phyloP scores from a whole-genome alignment of 176 grass and related monocot genomes.

The Tuctoria greenei region DNA sequence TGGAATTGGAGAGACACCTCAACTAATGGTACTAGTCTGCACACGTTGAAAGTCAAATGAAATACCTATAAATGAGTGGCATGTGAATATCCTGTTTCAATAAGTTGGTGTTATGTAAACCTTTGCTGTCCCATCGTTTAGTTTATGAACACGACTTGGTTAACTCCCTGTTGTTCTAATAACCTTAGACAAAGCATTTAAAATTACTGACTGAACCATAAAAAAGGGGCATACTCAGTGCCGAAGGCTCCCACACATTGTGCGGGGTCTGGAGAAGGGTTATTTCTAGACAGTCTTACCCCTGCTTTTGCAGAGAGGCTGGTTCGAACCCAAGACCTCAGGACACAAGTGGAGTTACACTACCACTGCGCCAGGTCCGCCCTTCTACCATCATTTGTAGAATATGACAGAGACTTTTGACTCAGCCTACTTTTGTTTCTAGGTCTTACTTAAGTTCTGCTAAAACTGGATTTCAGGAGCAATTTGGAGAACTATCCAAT shows the following conservation, averaged over 20 bases:
- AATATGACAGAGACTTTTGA: not conserved
- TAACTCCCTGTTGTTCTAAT: conserved; percentile 23
- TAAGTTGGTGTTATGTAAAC: conserved; percentile 8
- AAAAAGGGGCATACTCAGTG: too few species aligned
- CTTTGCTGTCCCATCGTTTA: conserved; percentile 11
- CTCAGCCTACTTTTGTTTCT: not conserved
- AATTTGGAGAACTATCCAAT: not conserved
- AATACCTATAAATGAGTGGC: not conserved
- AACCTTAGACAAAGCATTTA: not conserved
- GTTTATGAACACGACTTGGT: not conserved
- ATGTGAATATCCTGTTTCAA: not conserved
- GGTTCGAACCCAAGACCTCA: too few species aligned
- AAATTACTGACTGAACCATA: not conserved
- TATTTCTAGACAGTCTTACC: too few species aligned
- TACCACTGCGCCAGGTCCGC: too few species aligned
- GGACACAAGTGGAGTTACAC: too few species aligned
- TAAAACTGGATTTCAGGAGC: not conserved
- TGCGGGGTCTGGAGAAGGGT: too few species aligned
- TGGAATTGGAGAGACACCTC: conserved; percentile 98
- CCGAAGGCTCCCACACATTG: too few species aligned
- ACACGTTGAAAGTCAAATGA: not conserved
- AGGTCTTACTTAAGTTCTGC: not conserved
- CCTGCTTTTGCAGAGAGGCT: too few species aligned
- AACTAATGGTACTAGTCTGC: conserved; percentile 58
- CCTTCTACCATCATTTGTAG: too few species aligned